Evolutionary conservation across 169 alveolate species (phyloP).

Genomic region (Plasmodium cynomolgi): DNA sequence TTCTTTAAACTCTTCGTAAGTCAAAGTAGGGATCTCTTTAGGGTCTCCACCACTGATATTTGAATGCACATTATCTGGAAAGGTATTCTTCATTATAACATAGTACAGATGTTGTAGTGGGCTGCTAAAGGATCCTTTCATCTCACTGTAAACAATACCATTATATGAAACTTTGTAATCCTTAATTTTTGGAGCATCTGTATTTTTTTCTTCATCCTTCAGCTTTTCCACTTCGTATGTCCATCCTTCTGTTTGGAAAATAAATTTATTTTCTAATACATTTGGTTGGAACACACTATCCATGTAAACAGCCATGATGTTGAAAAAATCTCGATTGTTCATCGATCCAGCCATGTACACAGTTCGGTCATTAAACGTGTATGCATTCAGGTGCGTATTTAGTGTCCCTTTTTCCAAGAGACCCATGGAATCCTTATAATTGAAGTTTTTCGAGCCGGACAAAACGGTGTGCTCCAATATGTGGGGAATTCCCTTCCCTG

Average conservation of each 20-base stretch:
- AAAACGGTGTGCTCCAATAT: constrained; percentile 91
- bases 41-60: constrained; percentile 92
- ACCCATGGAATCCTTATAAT: constrained; percentile 87
- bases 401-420: constrained; percentile 86
- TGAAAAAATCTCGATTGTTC: constrained; percentile 84
- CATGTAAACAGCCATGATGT: constrained; percentile 86
- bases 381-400: constrained; percentile 89
- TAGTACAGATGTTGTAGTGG: constrained; percentile 57
- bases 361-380: constrained; percentile 90
- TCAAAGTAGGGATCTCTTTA: constrained; percentile 83
- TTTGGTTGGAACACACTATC: constrained; percentile 88
- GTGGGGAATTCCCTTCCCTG: constrained; percentile 86
- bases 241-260: constrained; percentile 92
- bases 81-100: constrained; percentile 41
- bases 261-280: constrained; percentile 78
- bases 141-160: constrained; percentile 85
- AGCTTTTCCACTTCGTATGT: constrained; percentile 81
- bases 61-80: constrained; percentile 83
- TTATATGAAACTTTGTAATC: constrained; percentile 80
- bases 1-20: constrained; percentile 82
- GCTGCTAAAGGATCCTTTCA: constrained; percentile 79
- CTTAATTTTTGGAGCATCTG: constrained; percentile 68
- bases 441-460: constrained; percentile 88
- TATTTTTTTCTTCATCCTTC: constrained; percentile 50
- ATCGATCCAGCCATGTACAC: constrained; percentile 90